phyloP scores from a whole-genome alignment of 2,329 filamentous ascomycete genomes.

The Pestalotiopsis sp. region DNA sequence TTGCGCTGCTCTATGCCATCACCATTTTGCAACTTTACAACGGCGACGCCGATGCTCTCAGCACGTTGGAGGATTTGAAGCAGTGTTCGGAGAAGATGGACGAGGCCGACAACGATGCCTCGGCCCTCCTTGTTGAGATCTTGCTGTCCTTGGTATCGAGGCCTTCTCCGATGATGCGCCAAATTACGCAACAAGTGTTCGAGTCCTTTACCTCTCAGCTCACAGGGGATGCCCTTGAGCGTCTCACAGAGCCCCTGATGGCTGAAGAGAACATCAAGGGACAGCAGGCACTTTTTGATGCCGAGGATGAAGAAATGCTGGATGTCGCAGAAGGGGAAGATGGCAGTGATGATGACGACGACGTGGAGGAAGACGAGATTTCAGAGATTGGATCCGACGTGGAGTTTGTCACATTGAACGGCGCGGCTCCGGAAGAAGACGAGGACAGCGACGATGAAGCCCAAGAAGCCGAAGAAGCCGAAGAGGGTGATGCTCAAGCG shows the following conservation, averaged over 20 bases:
- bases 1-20: constrained; percentile 80
- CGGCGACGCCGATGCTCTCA: constrained; percentile 81
- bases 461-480: constrained; percentile 39
- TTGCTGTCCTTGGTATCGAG: constrained; percentile 87
- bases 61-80: constrained; percentile 79
- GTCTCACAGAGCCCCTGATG: constrained; percentile 66
- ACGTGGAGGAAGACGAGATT: constrained; percentile 41
- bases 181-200: constrained; percentile 87
- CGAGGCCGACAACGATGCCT: constrained; percentile 55
- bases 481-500: constrained; percentile 41
- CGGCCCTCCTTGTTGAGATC: constrained; percentile 81
- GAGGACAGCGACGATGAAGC: constrained; percentile 42
- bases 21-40: constrained; percentile 89
- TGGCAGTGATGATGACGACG: constrained; percentile 39
- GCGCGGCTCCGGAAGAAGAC: constrained; percentile 39
- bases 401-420: constrained; percentile 37
- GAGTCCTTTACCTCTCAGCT: constrained; percentile 76
- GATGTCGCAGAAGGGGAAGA: constrained; percentile 42
- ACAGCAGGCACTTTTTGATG: constrained; percentile 82
- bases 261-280: constrained; percentile 81
- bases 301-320: constrained; percentile 58
- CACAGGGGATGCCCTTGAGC: constrained; percentile 69
- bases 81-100: constrained; percentile 70
- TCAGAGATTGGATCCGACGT: constrained; percentile 40
- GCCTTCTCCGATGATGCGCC: constrained; percentile 79